These are phyloP conservation scores for Neurospora terricola DNA, from an alignment of 495 filamentous ascomycete genomes.

Conservation along the genomic window DNA sequence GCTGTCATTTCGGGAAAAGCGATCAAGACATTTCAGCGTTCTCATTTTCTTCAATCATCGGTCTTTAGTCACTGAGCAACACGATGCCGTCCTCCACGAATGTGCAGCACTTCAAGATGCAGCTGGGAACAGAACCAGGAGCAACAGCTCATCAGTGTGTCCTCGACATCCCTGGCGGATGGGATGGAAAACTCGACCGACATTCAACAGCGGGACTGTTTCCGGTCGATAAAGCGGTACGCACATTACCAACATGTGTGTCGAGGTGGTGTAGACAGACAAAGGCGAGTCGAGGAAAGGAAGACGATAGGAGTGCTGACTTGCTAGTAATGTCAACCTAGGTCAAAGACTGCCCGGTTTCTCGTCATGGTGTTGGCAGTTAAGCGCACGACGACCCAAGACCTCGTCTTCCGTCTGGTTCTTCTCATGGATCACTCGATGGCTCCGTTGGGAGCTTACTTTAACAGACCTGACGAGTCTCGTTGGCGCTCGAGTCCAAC, in stretches of 20 bases:
- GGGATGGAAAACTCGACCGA: background rate
- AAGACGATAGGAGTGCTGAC: background rate
- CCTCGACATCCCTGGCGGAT: background rate
- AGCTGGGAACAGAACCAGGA: background rate
- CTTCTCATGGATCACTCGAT: background rate
- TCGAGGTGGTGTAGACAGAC: background rate
- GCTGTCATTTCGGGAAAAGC: background rate
- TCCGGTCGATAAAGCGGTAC: background rate
- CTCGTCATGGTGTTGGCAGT: background rate
- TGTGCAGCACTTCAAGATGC: background rate
- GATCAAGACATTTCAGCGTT: background rate
- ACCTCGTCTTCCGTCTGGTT: background rate
- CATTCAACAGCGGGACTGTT: background rate
- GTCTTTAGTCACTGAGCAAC: background rate
- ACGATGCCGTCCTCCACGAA: background rate
- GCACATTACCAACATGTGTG: background rate
- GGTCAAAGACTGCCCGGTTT: background rate
- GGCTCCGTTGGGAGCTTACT: background rate
- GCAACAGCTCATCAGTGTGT: background rate
- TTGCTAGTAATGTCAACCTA: background rate
- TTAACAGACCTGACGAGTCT: background rate
- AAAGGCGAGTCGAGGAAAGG: background rate
- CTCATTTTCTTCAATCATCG: background rate
- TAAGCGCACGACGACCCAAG: background rate
- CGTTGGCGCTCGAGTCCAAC: background rate